Conservation (phyloP, 2,329 filamentous ascomycete species). For the Cladophialophora bantiana region DNA sequence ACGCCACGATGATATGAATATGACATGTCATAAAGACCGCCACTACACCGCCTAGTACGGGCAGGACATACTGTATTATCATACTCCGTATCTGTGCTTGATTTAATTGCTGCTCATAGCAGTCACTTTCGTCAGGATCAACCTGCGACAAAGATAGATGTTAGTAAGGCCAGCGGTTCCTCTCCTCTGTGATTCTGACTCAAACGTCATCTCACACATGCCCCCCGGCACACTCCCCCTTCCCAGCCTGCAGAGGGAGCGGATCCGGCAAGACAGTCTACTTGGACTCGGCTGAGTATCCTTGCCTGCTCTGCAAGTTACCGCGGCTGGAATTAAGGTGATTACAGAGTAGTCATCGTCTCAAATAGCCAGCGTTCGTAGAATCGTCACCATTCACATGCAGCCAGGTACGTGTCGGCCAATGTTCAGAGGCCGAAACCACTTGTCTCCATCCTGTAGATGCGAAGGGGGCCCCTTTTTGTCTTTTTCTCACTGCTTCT, state of each 20-base stretch:
- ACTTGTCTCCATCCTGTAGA: not conserved
- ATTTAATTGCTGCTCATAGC: not conserved
- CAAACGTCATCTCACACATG: not conserved
- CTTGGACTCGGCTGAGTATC: not conserved
- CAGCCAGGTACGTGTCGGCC: not conserved
- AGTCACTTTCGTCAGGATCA: not conserved
- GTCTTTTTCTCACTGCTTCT: not conserved
- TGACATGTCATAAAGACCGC: too few species aligned
- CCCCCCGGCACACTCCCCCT: not conserved
- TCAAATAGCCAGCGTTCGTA: not conserved
- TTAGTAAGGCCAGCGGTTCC: not conserved
- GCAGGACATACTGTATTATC: too few species aligned
- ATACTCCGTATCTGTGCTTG: not conserved
- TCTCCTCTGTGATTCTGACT: not conserved
- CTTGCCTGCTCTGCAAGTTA: not conserved
- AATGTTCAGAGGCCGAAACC: not conserved
- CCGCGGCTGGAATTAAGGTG: constrained; percentile 1
- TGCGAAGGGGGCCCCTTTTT: not conserved
- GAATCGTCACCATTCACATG: not conserved
- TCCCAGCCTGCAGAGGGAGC: not conserved
- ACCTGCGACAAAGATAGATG: not conserved
- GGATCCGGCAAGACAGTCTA: not conserved
- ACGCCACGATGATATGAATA: not conserved
- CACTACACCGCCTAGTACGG: too few species aligned
- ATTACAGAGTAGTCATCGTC: not conserved